Base-by-base conservation (phyloP, 202 grass and related monocot species). In the Schoenoplectus tabernaemontani region DNA sequence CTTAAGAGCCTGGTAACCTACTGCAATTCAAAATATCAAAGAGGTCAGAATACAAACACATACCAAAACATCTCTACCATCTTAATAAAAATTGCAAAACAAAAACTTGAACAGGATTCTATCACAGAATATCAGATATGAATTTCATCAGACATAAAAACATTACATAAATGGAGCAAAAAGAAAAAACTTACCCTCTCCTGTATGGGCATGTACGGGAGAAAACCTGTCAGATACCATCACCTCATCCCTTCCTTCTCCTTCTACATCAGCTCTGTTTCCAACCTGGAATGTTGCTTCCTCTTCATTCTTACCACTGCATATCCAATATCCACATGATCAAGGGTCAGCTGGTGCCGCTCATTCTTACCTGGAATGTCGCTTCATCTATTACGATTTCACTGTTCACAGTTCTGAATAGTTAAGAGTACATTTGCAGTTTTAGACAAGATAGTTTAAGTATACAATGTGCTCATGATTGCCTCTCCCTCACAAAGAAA, bases 231-330 rank as follows among this genome's bases (percentile, higher is more conserved):
- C 64, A 59, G 24, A 41, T 47, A 59, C 42, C 34, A 23, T 56
- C 11, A 60, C 81, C 62, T 78, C 78, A 30, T 84, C 64, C 39
- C 77, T 28, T 6, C 76, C 42, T 79, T 57, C 37, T 63, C 26
- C 62, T 56, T 82, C 88, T 41, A 39, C 37, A 15, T 78, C 11
- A 42, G 46, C 11, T 43, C 24, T 39, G 28, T 79, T 79, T 48
- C 48, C 57, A 51, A 57, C 20, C 34, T 54, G 80, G 24, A 50
- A 57, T 66, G 28, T 74, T 67, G 28, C 53, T 57, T 79, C 64
- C 9, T 91, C 61, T 24, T 75, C 33, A 22, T 78, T 67, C 3
- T 26, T 57, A 47, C 69, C 81, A 8, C 89, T 86, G 78, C 54
- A 67, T 79, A n/a, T 50, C 22, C 61, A 26, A 90, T 82, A 41